These are phyloP conservation scores for Opeltia flavorubescens DNA, from an alignment of 495 filamentous ascomycete species.

Conservation along the genomic window DNA sequence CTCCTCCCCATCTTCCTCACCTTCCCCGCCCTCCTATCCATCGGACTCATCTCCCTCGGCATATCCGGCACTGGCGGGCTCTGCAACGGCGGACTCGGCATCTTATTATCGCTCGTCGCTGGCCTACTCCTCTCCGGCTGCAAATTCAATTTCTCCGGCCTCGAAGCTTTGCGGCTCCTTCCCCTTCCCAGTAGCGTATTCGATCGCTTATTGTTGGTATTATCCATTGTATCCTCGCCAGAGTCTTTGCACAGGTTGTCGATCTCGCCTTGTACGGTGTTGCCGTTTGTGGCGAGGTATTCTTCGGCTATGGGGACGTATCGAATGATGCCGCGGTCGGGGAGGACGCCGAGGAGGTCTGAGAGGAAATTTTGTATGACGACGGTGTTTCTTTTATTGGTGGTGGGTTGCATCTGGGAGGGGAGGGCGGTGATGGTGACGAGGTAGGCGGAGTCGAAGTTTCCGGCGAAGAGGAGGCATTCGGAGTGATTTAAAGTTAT, in stretches of 20 bases:
- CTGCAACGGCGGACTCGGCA: conserved; percentile 13
- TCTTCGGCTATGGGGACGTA: conserved; percentile 58
- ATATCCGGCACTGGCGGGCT: conserved; percentile 17
- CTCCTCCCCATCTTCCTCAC: conserved; percentile 25
- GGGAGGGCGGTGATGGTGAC: conserved; percentile 64
- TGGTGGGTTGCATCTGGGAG: conserved; percentile 52
- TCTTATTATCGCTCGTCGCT: conserved; percentile 12
- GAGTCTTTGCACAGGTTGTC: conserved; percentile 38
- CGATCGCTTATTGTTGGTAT: background rate
- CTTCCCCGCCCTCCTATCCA: conserved; percentile 22
- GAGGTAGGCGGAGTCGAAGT: conserved; percentile 65
- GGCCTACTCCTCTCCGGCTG: conserved; percentile 11
- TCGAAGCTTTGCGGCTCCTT: conserved; percentile 2
- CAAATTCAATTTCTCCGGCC: conserved; percentile 16
- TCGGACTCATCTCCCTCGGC: conserved; percentile 16
- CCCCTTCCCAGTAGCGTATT: conserved; percentile 7
- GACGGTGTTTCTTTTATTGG: conserved; percentile 71
- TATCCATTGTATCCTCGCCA: background rate
- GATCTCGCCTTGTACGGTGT: conserved; percentile 54
- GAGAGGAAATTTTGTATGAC: conserved; percentile 57
- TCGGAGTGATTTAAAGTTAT: conserved; percentile 59
- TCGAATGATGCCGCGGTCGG: conserved; percentile 51
- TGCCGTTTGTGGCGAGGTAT: conserved; percentile 53
- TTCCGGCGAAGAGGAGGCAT: conserved; percentile 60
- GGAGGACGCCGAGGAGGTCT: conserved; percentile 47